These are phyloP conservation scores for Xerocomus nothofagi DNA, from an alignment of 1,284 basidiomycete species.

Conservation along the genomic window DNA sequence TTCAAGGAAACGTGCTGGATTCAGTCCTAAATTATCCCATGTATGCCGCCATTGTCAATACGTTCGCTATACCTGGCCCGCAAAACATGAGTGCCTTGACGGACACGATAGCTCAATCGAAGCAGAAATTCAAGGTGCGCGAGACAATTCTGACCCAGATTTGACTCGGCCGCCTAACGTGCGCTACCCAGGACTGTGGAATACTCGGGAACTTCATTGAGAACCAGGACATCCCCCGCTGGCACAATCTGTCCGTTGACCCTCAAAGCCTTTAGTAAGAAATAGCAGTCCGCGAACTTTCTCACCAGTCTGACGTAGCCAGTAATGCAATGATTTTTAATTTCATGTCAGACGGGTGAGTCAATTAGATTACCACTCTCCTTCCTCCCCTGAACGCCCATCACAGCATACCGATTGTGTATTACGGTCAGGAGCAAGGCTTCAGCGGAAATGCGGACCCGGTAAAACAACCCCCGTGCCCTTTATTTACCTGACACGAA, in stretches of 20 bases:
- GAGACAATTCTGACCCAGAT: constrained; percentile 45
- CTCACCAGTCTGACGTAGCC: constrained; percentile 9
- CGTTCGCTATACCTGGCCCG: constrained; percentile 62
- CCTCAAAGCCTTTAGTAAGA: constrained; percentile 60
- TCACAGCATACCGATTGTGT: constrained; percentile 70
- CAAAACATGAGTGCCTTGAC: constrained; percentile 63
- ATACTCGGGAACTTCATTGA: constrained; percentile 80
- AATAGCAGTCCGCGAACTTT: neutral
- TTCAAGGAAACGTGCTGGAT: constrained; percentile 56
- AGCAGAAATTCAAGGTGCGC: constrained; percentile 54
- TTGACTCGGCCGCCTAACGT: constrained; percentile 45
- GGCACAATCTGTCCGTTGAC: constrained; percentile 65
- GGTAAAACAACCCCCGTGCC: constrained; percentile 36
- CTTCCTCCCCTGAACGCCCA: constrained; percentile 27
- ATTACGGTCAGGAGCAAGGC: constrained; percentile 78
- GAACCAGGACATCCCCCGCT: constrained; percentile 80
- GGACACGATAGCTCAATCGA: constrained; percentile 51
- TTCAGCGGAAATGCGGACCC: constrained; percentile 62
- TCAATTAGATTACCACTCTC: constrained; percentile 6
- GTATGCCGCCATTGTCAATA: constrained; percentile 62
- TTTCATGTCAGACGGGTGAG: constrained; percentile 62
- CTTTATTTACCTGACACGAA: neutral
- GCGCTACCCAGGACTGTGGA: constrained; percentile 50
- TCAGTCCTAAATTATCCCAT: constrained; percentile 74
- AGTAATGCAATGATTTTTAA: constrained; percentile 68